Base-by-base conservation (phyloP, 176 grass and related monocot species). In the Oryza coarctata region DNA sequence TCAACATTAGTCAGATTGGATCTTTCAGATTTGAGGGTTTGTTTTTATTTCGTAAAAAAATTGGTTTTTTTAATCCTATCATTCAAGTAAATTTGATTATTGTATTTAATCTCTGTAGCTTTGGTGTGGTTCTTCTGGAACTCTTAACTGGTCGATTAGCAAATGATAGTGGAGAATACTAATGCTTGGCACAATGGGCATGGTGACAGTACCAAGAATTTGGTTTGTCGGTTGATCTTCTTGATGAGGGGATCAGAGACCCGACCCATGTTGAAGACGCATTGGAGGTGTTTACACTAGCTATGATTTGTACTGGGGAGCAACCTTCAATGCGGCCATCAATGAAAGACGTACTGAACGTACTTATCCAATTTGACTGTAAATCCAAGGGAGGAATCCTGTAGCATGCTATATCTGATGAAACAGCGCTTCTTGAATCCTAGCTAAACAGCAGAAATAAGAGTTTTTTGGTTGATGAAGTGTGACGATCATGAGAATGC, bases 101-200 rank as follows among this genome's bases (percentile, higher is more conserved):
- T n/a, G n/a, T n/a, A n/a, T n/a, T n/a, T n/a, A n/a, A n/a, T n/a
- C n/a, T n/a, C n/a, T n/a, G 82, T 27, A 89, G 94, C 30, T 97
- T 97, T 18, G 91, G 94, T 39, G 94, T 97, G 27, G 84, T 97
- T 45, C 74, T 97, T 12, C 63, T 97, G 55, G 94, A 97, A 64
- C 80, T 97, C 49, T 84, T 75, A 28, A 91, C 89, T 0, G 91
- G 94, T 17, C 65, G 80, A 33, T 64, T 68, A 65, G 84, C 89
- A 26, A 85, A 80, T 27, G 91, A 89, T 36, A 88, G 86, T 22
- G 89, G 70, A 12, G 87, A 68, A 7, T 63, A 91, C 33, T 87
- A 78, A 22, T 40, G 78, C 78, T 64, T 97, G 41, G 83, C 89
- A 18, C 84, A 89, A 17, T 93, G 91, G 91, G 84, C 84, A 40